Percentiles rank a stretch among this genome's conserved stretches.
phyloP scores from a whole-genome alignment of 2,329 filamentous ascomycete genomes.

The Alternaria arborescens region DNA sequence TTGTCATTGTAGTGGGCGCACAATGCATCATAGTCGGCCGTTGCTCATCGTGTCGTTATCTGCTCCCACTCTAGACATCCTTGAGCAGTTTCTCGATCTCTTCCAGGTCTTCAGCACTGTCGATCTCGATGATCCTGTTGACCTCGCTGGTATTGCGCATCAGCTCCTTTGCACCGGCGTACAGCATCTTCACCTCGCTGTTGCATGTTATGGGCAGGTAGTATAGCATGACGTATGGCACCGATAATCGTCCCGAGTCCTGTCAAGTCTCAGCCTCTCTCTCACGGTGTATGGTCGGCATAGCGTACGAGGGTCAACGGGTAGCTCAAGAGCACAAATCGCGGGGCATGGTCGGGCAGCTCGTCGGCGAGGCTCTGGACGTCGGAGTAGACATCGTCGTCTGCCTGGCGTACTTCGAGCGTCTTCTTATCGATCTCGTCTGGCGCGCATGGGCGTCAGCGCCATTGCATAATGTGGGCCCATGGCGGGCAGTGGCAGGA shows the following conservation, averaged over 20 bases:
- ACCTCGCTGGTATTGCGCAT: constrained; percentile 94
- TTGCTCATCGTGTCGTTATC: neutral
- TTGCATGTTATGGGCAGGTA: constrained; percentile 95
- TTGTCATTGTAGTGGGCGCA: neutral
- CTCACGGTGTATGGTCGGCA: constrained; percentile 1
- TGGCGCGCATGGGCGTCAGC: constrained; percentile 55
- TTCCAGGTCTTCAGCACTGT: constrained; percentile 79
- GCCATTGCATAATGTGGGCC: constrained; percentile 13
- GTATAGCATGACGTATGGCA: constrained; percentile 94
- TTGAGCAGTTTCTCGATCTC: constrained; percentile 77
- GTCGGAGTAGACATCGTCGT: constrained; percentile 82
- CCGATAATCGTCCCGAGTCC: constrained; percentile 82
- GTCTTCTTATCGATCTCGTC: constrained; percentile 90
- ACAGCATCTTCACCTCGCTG: constrained; percentile 86
- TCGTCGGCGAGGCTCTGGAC: constrained; percentile 86
- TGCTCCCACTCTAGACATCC: constrained; percentile 19
- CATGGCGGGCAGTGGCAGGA: neutral
- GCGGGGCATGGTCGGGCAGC: constrained; percentile 88
- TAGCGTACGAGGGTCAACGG: constrained; percentile 79
- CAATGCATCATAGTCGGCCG: neutral
- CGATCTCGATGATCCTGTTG: constrained; percentile 85
- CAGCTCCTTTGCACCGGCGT: constrained; percentile 93
- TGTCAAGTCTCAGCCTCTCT: constrained; percentile 48
- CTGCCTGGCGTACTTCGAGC: constrained; percentile 86
- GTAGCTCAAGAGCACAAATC: constrained; percentile 90